Evolutionary conservation across 129 eudicot species (phyloP), one percentile per base, ranked within the genome.

Genomic region (Flaveria sonorensis): DNA sequence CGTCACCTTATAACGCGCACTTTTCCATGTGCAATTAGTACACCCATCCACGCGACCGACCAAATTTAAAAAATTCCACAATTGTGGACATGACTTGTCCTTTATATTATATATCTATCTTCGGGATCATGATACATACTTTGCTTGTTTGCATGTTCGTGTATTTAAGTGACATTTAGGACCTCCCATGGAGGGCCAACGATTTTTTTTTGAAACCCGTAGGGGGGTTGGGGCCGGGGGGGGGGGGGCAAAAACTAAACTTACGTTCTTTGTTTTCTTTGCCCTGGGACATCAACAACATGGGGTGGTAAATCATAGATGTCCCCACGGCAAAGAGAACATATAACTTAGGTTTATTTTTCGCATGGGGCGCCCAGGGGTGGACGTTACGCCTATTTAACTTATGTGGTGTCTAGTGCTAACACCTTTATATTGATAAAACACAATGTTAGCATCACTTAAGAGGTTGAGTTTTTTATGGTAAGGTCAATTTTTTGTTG

Each of bases 361-460:
- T 36, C 5, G 40, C 40, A 36, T 36, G 40, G 28, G 40, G 40
- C 7, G 40, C 6, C 40, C 40, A 36, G 7, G 40, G 40, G 40
- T 36, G 40, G 40, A 6, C 40, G 40, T 36, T 36, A 36, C 36
- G 4, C 36, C 36, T 30, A 30, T 30, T 30, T 30, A 30, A 30
- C 36, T 4, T 30, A 30, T 30, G 6, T 30, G 36, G 36, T 30
- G 36, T 30, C 3, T 30, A 30, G 36, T 30, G 36, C 70, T 23
- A 26, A 12, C 50, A 50, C 55, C 39, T 66, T 18, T 66, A 51
- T 76, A 67, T 36, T 66, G 67, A 42, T 21, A 51, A 46, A 77
- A 52, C 21, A 14, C 21, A 14, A 52, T 19, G 43, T 64, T 55
- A 8, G 15, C 12, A 51, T 65, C 30, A 51, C 18, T 18, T 64